Evolutionary conservation across 2,329 filamentous ascomycete genomes (phyloP).

Genomic region (Nothophoma quercina): DNA sequence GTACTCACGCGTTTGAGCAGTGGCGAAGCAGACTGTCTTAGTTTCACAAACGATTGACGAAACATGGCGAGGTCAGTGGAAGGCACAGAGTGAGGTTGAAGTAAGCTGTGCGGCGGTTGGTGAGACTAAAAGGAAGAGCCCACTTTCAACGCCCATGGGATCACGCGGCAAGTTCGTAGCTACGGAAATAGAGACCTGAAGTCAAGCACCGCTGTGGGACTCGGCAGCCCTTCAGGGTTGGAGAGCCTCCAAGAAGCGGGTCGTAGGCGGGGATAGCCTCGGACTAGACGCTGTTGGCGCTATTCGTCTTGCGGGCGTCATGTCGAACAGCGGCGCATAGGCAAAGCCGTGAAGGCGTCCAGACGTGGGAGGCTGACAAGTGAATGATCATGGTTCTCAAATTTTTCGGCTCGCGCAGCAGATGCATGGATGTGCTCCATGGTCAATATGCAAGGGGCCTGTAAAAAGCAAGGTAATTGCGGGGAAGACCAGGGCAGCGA

Average conservation of each 20-base stretch:
- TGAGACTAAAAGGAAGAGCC: constrained; percentile 25
- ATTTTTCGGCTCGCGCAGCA: constrained; percentile 41
- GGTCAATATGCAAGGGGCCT: constrained; percentile 51
- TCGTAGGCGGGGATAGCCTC: constrained; percentile 43
- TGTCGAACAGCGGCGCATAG: constrained; percentile 42
- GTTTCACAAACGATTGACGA: constrained; percentile 36
- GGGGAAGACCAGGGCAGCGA: constrained; percentile 45
- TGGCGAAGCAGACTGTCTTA: constrained; percentile 40
- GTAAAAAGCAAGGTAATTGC: constrained; percentile 46
- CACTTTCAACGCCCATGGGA: constrained; percentile 35
- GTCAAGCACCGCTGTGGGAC: constrained; percentile 20
- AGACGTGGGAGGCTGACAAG: constrained; percentile 41
- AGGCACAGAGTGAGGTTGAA: constrained; percentile 20
- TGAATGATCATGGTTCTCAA: constrained; percentile 25
- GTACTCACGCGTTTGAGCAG: constrained; percentile 37
- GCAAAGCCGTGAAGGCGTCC: constrained; percentile 36
- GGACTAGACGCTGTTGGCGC: constrained; percentile 48
- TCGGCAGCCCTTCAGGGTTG: constrained; percentile 3
- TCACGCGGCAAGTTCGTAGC: constrained; percentile 28
- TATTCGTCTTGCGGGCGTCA: constrained; percentile 33
- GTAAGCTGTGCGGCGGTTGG: constrained; percentile 23
- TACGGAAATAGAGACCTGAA: constrained; percentile 28
- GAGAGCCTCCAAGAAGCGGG: constrained; percentile 15
- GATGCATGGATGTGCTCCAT: constrained; percentile 43
- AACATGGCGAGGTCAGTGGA: constrained; percentile 39